Base-by-base conservation (phyloP, 768 basidiomycete species). In the Trametes gibbosa region DNA sequence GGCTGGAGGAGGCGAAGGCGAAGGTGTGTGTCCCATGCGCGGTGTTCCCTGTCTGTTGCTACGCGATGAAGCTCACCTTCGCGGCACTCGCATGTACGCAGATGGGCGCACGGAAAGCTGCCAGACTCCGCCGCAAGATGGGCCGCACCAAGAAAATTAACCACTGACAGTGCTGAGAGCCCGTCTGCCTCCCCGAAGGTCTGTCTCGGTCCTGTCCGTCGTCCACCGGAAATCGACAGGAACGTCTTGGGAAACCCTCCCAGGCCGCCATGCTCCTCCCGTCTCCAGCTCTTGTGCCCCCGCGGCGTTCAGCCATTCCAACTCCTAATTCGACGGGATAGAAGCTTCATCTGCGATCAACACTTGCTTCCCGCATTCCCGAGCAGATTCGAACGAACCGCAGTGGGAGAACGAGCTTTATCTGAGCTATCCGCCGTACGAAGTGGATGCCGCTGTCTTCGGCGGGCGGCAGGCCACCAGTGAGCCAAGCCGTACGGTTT, bases 61-160 rank as follows among this genome's bases (percentile, higher is more conserved):
- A 37, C 40, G 51, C 37, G 55, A 55, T 52, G 54, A 32, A 25
- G 32, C 51, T 42, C 46, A 42, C 47, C 46, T n/a, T 54, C 62
- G 19, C 45, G 43, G 48, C 21, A 34, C 41, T 32, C 42, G 12
- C 64, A 92, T n/a, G n/a, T 10, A 32, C 29, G 10, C 29, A 32
- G 91, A 89, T 94, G 86, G 89, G 91, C 56, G 88, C 87, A 46
- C 78, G 84, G 55, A 92, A 87, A 72, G 83, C 90, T 40, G 87
- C 88, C 16, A 78, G 91, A 57, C 75, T 89, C 35, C 82, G 85
- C 56, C 83, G 87, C 56, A 87, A 76, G 73, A 85, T 84, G 48
- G 91, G 91, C 41, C 78, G 89, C 35, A 84, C 83, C 41, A 93
- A 91, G 72, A 92, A 91, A 72, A 81, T 94, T 59, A 88, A 87